A percentile compares a stretch with the other conserved stretches of the same genome.
Conservation (phyloP, 495 filamentous ascomycete species). For the Aspergillus cavernicola region DNA sequence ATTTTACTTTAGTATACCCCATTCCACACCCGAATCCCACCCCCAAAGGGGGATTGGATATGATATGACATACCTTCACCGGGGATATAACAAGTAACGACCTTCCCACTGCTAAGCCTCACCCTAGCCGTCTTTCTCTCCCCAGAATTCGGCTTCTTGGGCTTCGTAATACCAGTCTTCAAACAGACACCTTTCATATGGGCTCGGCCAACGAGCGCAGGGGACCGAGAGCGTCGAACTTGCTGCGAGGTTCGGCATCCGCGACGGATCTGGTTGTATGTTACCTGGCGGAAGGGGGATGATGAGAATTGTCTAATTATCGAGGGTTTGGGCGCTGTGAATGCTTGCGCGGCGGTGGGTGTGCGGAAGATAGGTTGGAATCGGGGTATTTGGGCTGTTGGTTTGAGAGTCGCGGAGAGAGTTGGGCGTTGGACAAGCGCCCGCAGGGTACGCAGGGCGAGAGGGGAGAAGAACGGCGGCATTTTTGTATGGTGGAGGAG, state of each 20-base stretch:
- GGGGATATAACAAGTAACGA: constrained; percentile 88
- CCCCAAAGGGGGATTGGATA: not conserved
- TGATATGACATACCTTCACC: constrained; percentile 73
- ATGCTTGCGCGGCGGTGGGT: constrained; percentile 19
- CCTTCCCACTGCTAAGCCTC: constrained; percentile 77
- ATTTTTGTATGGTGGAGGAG: constrained; percentile 18
- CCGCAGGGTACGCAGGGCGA: constrained; percentile 38
- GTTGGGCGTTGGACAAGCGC: constrained; percentile 32
- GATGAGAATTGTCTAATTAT: constrained; percentile 41
- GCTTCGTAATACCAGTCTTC: constrained; percentile 84
- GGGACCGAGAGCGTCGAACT: constrained; percentile 79
- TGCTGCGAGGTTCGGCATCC: constrained; percentile 72
- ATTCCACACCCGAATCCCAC: not conserved
- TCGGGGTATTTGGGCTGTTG: constrained; percentile 24
- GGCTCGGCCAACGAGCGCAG: constrained; percentile 72
- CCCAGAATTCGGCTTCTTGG: constrained; percentile 98
- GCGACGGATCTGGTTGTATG: constrained; percentile 56
- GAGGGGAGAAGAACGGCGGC: constrained; percentile 35
- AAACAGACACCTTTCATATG: constrained; percentile 93
- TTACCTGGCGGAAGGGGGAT: constrained; percentile 38
- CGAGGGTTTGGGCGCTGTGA: constrained; percentile 6
- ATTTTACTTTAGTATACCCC: constrained; percentile 13
- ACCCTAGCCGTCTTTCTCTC: constrained; percentile 90
- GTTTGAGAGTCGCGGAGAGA: constrained; percentile 17
- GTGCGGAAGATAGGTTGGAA: constrained; percentile 38